Evolutionary conservation across 1,139 yeast species (phyloP).

Genomic region (Candida sp.): DNA sequence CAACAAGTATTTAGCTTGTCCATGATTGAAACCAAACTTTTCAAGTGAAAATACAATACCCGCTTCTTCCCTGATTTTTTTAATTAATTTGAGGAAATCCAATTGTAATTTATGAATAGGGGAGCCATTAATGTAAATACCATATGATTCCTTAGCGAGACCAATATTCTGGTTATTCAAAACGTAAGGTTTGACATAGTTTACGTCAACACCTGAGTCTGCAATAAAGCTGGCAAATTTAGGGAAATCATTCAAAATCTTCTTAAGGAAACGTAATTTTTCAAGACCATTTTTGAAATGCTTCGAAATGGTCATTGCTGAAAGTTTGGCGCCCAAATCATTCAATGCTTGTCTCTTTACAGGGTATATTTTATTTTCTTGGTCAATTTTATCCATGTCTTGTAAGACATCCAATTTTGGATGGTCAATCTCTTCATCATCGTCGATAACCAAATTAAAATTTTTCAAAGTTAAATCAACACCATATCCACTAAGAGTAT

Average conservation of each 20-base stretch:
- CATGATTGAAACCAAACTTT: slow-evolving; percentile 30
- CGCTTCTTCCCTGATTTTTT: slow-evolving; percentile 34
- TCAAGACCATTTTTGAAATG: slow-evolving; percentile 17
- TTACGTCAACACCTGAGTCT: slow-evolving; percentile 9
- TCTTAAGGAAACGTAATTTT: slow-evolving; percentile 29
- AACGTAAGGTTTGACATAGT: slow-evolving; percentile 18
- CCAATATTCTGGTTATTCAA: slow-evolving; percentile 30
- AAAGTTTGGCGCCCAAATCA: slow-evolving; percentile 43
- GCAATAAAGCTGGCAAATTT: slow-evolving; percentile 35
- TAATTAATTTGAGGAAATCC: slow-evolving; percentile 43
- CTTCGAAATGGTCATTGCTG: slow-evolving; percentile 38
- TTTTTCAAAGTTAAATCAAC: slow-evolving; percentile 58
- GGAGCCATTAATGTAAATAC: slow-evolving; percentile 64
- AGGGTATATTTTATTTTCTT: slow-evolving; percentile 18
- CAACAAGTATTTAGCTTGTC: slow-evolving; percentile 36
- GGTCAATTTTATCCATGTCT: slow-evolving; percentile 8
- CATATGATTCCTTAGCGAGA: slow-evolving; percentile 37
- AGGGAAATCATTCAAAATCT: slow-evolving; percentile 50
- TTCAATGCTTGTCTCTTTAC: slow-evolving; percentile 25
- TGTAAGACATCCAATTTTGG: slow-evolving; percentile 5
- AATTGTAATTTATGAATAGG: slow-evolving; percentile 39
- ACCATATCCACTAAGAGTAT: slow-evolving; percentile 62
- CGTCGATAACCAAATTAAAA: slow-evolving; percentile 61
- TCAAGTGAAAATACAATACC: slow-evolving; percentile 22
- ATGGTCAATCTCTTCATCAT: slow-evolving; percentile 44